Percentiles rank a stretch among this genome's conserved stretches.
These are phyloP conservation scores for Albophoma yamanashiensis DNA, from an alignment of 2,329 filamentous ascomycete genomes.

Conservation along the genomic window DNA sequence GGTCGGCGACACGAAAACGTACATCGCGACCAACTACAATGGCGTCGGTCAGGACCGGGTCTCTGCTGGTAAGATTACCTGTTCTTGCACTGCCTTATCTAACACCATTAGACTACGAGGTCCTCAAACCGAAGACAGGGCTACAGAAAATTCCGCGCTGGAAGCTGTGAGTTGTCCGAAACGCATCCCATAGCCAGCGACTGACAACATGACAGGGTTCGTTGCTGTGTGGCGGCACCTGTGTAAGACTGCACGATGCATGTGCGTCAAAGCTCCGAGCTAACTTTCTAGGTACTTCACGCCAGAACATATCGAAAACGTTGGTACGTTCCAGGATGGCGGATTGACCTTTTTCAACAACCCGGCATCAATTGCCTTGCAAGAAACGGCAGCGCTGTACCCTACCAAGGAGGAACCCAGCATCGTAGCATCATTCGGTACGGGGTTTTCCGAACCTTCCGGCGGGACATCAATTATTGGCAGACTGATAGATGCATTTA, in stretches of 20 bases:
- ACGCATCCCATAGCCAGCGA: neutral
- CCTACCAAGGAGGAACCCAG: conserved; percentile 6
- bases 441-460: conserved; percentile 5
- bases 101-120: neutral
- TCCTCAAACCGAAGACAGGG: neutral
- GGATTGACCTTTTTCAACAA: conserved; percentile 10
- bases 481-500: conserved; percentile 5
- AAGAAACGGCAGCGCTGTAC: conserved; percentile 4
- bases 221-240: conserved; percentile 8
- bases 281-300: conserved; percentile 6
- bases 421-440: conserved; percentile 9
- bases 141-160: neutral
- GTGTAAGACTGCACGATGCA: conserved; percentile 3
- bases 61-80: neutral
- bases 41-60: conserved; percentile 1
- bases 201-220: conserved; percentile 1
- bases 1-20: conserved; percentile 3
- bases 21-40: conserved; percentile 9
- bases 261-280: too few relatives aligned
- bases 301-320: conserved; percentile 3
- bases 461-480: neutral
- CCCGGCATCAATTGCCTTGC: conserved; percentile 8
- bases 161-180: neutral
- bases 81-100: neutral
- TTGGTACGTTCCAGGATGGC: conserved; percentile 9